Percentiles rank a stretch among this genome's conserved stretches.
Evolutionary conservation across 257 asterid genomes (phyloP).

Genomic region (Petrea volubilis): DNA sequence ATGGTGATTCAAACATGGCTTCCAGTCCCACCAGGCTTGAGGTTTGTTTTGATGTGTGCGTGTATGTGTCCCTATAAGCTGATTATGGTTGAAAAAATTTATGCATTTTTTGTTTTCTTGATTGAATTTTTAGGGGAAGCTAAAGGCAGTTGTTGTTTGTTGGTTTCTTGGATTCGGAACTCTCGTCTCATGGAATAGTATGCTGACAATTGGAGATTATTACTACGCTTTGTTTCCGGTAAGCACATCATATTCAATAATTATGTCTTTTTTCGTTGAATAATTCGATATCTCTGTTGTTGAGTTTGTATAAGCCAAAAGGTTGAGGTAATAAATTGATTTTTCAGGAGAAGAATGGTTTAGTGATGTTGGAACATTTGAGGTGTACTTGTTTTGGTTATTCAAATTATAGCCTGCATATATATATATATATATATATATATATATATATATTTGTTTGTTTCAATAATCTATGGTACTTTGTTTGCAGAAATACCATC

Average conservation of each 20-base stretch:
- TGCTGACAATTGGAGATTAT: too few relatives aligned
- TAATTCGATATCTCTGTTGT: neutral
- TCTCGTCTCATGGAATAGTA: too few relatives aligned
- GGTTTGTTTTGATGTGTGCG: constrained; percentile 42
- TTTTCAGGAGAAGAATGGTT: too few relatives aligned
- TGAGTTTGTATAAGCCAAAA: neutral
- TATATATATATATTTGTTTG: too few relatives aligned
- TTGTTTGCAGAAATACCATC: constrained; percentile 62
- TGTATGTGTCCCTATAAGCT: neutral
- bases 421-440: too few relatives aligned
- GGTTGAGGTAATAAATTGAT: too few relatives aligned
- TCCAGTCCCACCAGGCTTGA: constrained; percentile 62
- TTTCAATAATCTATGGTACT: neutral
- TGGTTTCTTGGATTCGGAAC: too few relatives aligned
- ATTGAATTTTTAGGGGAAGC: too few relatives aligned
- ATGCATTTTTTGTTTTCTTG: neutral
- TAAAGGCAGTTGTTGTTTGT: constrained; percentile 42
- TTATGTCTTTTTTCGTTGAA: neutral
- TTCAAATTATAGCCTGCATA: neutral
- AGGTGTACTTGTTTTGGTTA: neutral
- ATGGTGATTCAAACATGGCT: constrained; percentile 13
- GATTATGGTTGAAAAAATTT: neutral
- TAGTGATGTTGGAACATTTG: neutral
- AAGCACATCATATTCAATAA: constrained; percentile 5
- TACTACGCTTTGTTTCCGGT: constrained; percentile 45